Conservation (phyloP, 257 asterid species). For the Primulina tabacum region DNA sequence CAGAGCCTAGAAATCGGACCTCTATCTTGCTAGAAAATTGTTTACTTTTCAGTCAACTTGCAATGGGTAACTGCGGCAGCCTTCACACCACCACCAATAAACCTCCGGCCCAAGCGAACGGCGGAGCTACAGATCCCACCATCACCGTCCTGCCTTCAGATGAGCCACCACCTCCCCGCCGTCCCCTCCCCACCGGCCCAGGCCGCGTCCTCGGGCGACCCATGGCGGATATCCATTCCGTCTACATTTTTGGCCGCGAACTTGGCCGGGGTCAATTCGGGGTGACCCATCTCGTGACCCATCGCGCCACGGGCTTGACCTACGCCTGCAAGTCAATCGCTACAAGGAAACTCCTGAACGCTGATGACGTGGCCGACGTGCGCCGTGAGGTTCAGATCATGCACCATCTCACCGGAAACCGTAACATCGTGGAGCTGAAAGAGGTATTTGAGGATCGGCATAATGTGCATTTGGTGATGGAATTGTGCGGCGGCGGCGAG, state of each 20-base stretch:
- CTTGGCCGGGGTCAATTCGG: slow-evolving; percentile 95
- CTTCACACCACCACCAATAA: slow-evolving; percentile 29
- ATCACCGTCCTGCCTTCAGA: slow-evolving; percentile 56
- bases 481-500: slow-evolving; percentile 87
- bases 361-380: slow-evolving; percentile 77
- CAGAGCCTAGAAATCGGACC: background rate
- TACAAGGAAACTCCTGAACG: slow-evolving; percentile 54
- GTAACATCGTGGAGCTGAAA: slow-evolving; percentile 74
- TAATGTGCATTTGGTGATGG: slow-evolving; percentile 73
- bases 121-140: slow-evolving; percentile 11
- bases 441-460: slow-evolving; percentile 80
- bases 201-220: slow-evolving; percentile 85
- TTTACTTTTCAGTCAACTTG: slow-evolving; percentile 37
- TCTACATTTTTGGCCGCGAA: slow-evolving; percentile 70
- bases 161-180: slow-evolving; percentile 65
- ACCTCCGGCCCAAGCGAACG: slow-evolving; percentile 31
- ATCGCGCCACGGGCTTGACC: slow-evolving; percentile 47
- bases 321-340: slow-evolving; percentile 94
- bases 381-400: slow-evolving; percentile 92
- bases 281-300: slow-evolving; percentile 70
- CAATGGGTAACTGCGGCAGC: slow-evolving; percentile 68
- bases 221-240: slow-evolving; percentile 58
- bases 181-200: slow-evolving; percentile 47
- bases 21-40: slow-evolving; percentile 1
- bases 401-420: slow-evolving; percentile 87